Base-by-base conservation (phyloP, 2,329 filamentous ascomycete species). In the Epichloe aotearoae region DNA sequence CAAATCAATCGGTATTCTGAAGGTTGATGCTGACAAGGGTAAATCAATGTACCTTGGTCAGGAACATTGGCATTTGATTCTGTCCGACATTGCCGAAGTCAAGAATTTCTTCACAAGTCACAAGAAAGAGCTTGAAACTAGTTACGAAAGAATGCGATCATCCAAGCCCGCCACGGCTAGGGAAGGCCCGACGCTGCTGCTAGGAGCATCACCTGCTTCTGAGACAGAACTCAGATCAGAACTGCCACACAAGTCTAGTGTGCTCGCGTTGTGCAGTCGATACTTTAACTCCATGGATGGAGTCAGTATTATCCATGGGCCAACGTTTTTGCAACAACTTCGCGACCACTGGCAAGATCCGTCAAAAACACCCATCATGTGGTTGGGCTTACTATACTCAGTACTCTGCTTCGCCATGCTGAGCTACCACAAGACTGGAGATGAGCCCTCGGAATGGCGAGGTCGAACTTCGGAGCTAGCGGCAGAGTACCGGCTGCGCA, bases 11-110 rank as follows among this genome's bases (percentile, higher is more conserved):
- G 88, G 88, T n/a, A 75, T 89, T 44, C 76, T 95, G 61, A 90
- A 89, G 62, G 83, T 95, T 55, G 86, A 90, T 59, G 67, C 75
- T 20, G 86, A 86, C 61, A 85, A 86, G 60, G 83, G 80, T 50
- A 88, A 88, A 65, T 84, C 84, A 23, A 80, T 87, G 69, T 94
- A 93, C 63, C 73, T 91, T 54, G 88, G 87, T 51, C 84, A 88
- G 56, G 83, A 86, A 50, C 86, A 93, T 65, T 94, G 88, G 88
- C 83, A 86, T 59, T 80, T 83, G 39, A 80, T 94, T 49, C 70
- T 94, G 50, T 75, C 80, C 58, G 86, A 90, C 66, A 93, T 98
- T 56, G 76, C 87, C 10, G 93, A 98, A 70, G 91, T 98, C 26
- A 95, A 91, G 63, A 90, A 84, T 58, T 96, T 93, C 69, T 97